Base-by-base conservation (phyloP, 1,139 yeast genomes). In the Yamadazyma aaseri region DNA sequence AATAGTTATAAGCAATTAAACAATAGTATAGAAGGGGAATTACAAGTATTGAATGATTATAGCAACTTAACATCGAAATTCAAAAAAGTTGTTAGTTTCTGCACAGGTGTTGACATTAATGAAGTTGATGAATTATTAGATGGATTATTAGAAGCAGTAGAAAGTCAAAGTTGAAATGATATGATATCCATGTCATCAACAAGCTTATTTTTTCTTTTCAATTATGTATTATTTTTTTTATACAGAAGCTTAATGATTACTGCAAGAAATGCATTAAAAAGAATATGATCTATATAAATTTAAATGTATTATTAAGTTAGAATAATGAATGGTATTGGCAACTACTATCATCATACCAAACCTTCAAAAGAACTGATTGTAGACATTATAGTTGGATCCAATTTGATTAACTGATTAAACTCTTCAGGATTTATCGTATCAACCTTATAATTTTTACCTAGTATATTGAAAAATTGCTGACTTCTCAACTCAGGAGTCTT, bases 401-500 rank as follows among this genome's bases (percentile, higher is more conserved):
- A 66, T 55, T 83, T 86, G 34, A 86, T 79, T 25, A 94, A 86
- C 50, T 79, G 83, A 47, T 81, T 75, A 63, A 92, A 90, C 56
- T 92, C 98, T 14, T 84, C 90, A 45, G 83, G 61, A 14, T 82
- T 76, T 33, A 92, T 79, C 28, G 53, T 53, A 42, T 75, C 81
- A 2, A 79, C 81, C 43, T 83, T 79, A 38, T 73, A 66, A 51
- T 84, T 78, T 54, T 86, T 85, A 42, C 81, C 86, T 73, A 87
- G 73, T 39, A 78, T 61, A 26, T 60, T 66, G 63, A 94, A 92
- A 38, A 92, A 80, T 67, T 89, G 89, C 37, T 79, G 76, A 3
- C 89, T 89, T 41, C 97, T 73, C 47, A 79, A 67, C 49, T 90
- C 97, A 0, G 98, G 98, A 0, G 97, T 89, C 33, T 79, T 77